Conservation (phyloP, 2,329 filamentous ascomycete species). For the Cladobotryum protrusum region DNA sequence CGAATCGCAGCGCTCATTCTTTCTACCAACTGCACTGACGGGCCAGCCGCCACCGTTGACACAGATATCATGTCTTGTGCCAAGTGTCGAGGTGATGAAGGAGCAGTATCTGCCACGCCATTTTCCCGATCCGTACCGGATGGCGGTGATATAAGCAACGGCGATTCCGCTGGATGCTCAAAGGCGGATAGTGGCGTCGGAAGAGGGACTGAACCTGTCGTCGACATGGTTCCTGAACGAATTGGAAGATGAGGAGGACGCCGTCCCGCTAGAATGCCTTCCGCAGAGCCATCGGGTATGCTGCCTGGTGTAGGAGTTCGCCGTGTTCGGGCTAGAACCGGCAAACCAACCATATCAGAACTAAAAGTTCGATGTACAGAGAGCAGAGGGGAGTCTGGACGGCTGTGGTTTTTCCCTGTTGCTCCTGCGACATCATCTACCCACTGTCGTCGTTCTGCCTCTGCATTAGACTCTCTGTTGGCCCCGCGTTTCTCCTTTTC, state of each 20-base stretch:
- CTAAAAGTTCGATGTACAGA: slow-evolving; percentile 47
- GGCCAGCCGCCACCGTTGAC: slow-evolving; percentile 83
- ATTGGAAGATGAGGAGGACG: slow-evolving; percentile 44
- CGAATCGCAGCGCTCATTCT: slow-evolving; percentile 92
- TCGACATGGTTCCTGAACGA: slow-evolving; percentile 35
- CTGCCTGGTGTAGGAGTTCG: slow-evolving; percentile 41
- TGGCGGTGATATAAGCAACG: slow-evolving; percentile 31
- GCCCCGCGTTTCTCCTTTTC: slow-evolving; percentile 39
- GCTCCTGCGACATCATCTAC: slow-evolving; percentile 42
- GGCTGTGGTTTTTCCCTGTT: slow-evolving; percentile 40
- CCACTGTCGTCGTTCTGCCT: slow-evolving; percentile 43
- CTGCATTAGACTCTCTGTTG: slow-evolving; percentile 28
- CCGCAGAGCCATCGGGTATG: slow-evolving; percentile 35
- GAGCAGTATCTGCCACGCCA: slow-evolving; percentile 39
- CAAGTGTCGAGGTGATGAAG: slow-evolving; percentile 59
- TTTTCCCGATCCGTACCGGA: slow-evolving; percentile 43
- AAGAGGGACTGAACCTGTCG: slow-evolving; percentile 29
- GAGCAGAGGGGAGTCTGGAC: slow-evolving; percentile 50
- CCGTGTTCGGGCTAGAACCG: slow-evolving; percentile 31
- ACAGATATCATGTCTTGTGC: slow-evolving; percentile 82
- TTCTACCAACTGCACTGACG: slow-evolving; percentile 91
- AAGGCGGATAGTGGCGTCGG: slow-evolving; percentile 42
- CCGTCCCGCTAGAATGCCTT: slow-evolving; percentile 36
- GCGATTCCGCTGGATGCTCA: slow-evolving; percentile 32
- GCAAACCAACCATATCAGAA: slow-evolving; percentile 45